Percentiles rank a stretch among this genome's conserved stretches.
These are phyloP conservation scores for Fusarium succisae DNA, from an alignment of 2,329 filamentous ascomycete genomes.

Conservation along the genomic window DNA sequence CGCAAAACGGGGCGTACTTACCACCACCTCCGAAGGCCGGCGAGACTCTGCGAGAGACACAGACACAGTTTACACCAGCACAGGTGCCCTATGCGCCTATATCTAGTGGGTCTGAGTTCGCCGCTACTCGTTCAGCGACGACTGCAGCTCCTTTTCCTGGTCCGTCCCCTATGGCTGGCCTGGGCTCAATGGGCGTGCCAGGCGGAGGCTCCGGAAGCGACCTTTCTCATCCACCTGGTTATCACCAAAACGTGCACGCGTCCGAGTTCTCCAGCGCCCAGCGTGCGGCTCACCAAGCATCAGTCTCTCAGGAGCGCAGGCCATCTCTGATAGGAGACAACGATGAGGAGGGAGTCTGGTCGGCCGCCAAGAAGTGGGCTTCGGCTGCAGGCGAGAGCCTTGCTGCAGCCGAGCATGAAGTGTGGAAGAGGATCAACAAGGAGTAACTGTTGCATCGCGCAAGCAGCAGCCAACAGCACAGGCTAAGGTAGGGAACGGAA, in stretches of 20 bases:
- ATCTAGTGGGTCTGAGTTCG: conserved; percentile 52
- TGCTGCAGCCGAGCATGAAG: conserved; percentile 66
- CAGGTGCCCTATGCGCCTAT: conserved; percentile 61
- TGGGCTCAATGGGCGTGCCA: conserved; percentile 41
- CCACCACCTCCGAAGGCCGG: conserved; percentile 64
- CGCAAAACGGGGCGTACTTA: conserved; percentile 48
- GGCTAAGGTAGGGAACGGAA: conserved; percentile 6
- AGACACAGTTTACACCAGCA: conserved; percentile 51
- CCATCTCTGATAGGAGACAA: conserved; percentile 39
- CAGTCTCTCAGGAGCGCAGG: conserved; percentile 41
- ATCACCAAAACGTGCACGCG: conserved; percentile 65
- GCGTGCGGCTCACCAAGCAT: conserved; percentile 51
- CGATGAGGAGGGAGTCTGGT: conserved; percentile 61
- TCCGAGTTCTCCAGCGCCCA: conserved; percentile 61
- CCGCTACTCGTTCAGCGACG: conserved; percentile 58
- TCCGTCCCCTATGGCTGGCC: conserved; percentile 40
- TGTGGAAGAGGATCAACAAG: conserved; percentile 72
- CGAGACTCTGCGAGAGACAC: conserved; percentile 52
- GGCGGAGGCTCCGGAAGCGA: conserved; percentile 40
- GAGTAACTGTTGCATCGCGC: conserved; percentile 47
- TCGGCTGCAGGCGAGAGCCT: conserved; percentile 66
- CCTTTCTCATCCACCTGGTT: conserved; percentile 62
- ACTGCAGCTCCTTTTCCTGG: conserved; percentile 46
- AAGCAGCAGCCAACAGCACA: background rate
- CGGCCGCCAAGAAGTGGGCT: conserved; percentile 66